A percentile compares a stretch with the other conserved stretches of the same genome.
Conservation (phyloP, 139 green algal species). For the Closterium sp. region DNA sequence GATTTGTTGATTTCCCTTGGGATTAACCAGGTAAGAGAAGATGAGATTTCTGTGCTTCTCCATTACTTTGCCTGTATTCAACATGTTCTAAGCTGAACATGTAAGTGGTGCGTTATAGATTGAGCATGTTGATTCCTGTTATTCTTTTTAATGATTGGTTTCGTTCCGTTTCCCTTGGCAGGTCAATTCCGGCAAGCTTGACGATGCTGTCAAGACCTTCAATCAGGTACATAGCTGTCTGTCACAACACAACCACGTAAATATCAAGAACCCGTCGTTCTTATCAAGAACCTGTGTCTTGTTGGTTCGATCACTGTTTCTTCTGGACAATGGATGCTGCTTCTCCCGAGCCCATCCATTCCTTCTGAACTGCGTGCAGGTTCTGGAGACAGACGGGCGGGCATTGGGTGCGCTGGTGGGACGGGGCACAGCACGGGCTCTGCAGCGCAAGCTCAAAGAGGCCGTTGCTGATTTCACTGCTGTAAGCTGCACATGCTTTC, state of each 20-base stretch:
- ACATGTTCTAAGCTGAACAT: no score
- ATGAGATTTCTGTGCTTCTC: no score
- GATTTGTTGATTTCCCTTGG: not conserved
- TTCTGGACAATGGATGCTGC: not conserved
- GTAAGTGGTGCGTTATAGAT: no score
- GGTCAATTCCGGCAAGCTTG: not conserved
- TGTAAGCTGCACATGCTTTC: not conserved
- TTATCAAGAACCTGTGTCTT: no score
- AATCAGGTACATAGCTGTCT: not conserved
- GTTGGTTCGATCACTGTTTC: not conserved
- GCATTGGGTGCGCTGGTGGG: not conserved
- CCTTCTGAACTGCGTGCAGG: not conserved
- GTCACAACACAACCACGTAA: no score
- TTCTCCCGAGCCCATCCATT: not conserved
- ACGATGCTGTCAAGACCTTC: not conserved
- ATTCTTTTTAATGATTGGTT: no score
- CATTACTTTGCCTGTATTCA: no score
- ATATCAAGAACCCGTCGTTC: no score
- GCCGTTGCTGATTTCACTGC: constrained; percentile 10
- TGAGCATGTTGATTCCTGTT: no score
- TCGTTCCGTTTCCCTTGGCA: not conserved
- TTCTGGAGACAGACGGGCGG: not conserved
- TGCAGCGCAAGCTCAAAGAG: constrained; percentile 19
- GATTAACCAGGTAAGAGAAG: not conserved
- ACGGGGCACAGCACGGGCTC: constrained; percentile 1